Base-by-base conservation (phyloP, 2,329 filamentous ascomycete genomes). In the Ophiosphaerella narmari region DNA sequence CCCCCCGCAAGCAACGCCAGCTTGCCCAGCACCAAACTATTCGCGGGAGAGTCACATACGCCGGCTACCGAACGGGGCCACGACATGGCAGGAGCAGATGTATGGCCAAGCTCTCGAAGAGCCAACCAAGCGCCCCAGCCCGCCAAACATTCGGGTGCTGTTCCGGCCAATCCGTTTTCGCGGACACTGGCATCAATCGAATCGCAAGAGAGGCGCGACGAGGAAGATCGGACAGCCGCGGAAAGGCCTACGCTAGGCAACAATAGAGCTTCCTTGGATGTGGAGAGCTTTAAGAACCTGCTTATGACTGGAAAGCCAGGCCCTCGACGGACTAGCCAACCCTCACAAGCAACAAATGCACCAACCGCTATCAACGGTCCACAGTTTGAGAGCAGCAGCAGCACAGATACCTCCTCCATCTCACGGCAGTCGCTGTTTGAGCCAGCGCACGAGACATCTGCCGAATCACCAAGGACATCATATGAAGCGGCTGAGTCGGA, bases 281-380 rank as follows among this genome's bases (percentile, higher is more conserved):
- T 93, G 1, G 85, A 90, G 66, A 86, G 89, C 7, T 94, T 94
- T 74, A 86, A 86, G 65, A 82, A 86, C 51, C 74, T 94, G 53
- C 79, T 94, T 40, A 78, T 94, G 75, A 94, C 89, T 0, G 90
- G 90, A 16, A 83, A 85, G 62, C 68, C 82, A 32, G 80, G 67
- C 53, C 72, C 66, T 54, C 60, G 65, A 29, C 52, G 46, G 48
- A 56, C 66, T 54, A 60, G 55, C 38, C 62, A 63, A 44, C 46
- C 68, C 37, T 46, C 67, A 5, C 62, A 67, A 49, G 44, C 52
- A 23, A 55, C 58, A 33, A 55, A 61, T 54, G 49, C 66, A 41
- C 51, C 62, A 40, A 65, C 56, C 14, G 43, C 67, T 26, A 43
- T 55, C 33, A 54, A 46, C 38, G 56, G 62, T 43, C 50, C 67